phyloP scores from a whole-genome alignment of 2,329 filamentous ascomycete species.

The Talaromyces amestolkiae region DNA sequence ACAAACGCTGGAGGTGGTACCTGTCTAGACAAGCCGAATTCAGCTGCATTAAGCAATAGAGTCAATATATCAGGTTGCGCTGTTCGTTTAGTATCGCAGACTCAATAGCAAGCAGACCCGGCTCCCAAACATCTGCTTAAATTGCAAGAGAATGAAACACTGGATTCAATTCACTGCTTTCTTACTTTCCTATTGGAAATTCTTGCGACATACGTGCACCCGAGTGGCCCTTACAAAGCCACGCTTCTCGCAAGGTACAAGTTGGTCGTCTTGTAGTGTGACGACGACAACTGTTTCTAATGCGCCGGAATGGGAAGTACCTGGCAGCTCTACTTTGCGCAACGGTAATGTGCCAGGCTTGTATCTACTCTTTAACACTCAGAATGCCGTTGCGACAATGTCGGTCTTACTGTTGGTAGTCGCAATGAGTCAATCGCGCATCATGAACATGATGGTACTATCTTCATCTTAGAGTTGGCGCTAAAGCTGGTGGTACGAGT shows the following conservation, averaged over 20 bases:
- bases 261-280: background rate
- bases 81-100: background rate
- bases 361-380: background rate
- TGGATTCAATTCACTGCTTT: background rate
- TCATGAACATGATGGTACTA: background rate
- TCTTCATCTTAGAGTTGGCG: constrained; percentile 1
- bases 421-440: background rate
- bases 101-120: background rate
- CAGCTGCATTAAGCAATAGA: background rate
- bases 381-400: background rate
- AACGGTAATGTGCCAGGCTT: constrained; percentile 1
- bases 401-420: background rate
- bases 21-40: background rate
- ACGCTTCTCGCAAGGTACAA: background rate
- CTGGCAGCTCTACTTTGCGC: background rate
- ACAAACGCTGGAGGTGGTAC: background rate
- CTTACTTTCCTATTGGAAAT: background rate
- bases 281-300: background rate
- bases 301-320: constrained; percentile 8
- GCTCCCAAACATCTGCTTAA: background rate
- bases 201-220: background rate
- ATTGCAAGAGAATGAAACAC: background rate
- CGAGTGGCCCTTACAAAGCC: background rate
- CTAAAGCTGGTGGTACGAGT: constrained; percentile 5
- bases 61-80: background rate